Conservation (phyloP, 179 eudicot species). For the Silene coronaria region DNA sequence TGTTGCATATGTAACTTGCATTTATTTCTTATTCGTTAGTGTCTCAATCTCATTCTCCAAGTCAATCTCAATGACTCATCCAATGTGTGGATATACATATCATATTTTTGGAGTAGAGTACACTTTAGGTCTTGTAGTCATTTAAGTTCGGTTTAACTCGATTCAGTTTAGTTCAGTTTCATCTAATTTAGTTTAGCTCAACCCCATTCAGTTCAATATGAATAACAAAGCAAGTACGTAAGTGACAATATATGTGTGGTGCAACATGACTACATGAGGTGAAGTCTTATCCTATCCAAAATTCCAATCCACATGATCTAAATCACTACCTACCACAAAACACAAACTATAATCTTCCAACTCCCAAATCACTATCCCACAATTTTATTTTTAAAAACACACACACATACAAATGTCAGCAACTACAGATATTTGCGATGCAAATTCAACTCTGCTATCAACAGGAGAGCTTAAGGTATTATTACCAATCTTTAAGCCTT, state of each 20-base stretch:
- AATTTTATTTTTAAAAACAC: background rate
- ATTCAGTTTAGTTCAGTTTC: too few species aligned
- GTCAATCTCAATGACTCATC: background rate
- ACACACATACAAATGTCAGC: slow-evolving; percentile 19
- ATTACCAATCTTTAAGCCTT: slow-evolving; percentile 26
- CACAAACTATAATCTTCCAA: background rate
- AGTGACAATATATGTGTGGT: background rate
- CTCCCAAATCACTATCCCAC: background rate
- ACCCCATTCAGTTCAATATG: too few species aligned
- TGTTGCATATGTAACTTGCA: background rate
- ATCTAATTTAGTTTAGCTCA: too few species aligned
- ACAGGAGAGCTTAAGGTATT: slow-evolving; percentile 32
- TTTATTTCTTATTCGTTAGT: too few species aligned
- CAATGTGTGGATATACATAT: background rate
- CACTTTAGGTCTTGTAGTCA: too few species aligned
- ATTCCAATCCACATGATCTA: background rate
- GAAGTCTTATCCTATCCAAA: background rate
- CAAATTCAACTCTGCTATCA: slow-evolving; percentile 24
- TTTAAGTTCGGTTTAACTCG: too few species aligned
- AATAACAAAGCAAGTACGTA: background rate
- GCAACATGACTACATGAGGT: background rate
- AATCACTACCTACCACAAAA: background rate
- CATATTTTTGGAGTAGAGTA: too few species aligned
- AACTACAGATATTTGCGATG: slow-evolving; percentile 35
- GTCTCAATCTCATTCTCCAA: background rate